phyloP scores from a whole-genome alignment of 495 filamentous ascomycete species.

The Sporormia fimetaria region DNA sequence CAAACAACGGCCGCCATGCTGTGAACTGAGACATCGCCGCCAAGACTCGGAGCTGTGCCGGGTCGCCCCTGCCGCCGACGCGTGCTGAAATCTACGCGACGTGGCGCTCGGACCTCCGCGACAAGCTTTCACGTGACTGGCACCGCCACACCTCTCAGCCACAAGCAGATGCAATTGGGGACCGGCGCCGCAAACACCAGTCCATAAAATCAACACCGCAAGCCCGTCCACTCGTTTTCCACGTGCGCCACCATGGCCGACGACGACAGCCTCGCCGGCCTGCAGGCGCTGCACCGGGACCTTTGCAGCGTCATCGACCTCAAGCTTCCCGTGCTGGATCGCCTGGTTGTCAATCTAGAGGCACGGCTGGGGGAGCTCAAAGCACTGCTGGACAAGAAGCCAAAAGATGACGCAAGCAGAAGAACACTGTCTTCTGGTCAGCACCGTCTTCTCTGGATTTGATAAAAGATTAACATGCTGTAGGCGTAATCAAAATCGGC shows the following conservation, averaged over 20 bases:
- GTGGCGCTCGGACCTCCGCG: too few species aligned
- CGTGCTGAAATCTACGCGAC: too few species aligned
- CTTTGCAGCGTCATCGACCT: constrained; percentile 54
- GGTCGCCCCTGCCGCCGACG: too few species aligned
- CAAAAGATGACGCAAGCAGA: constrained; percentile 57
- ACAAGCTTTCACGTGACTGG: neutral
- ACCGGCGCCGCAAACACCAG: neutral
- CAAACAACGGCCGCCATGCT: too few species aligned
- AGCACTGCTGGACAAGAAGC: constrained; percentile 62
- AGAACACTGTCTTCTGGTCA: constrained; percentile 46
- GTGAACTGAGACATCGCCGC: too few species aligned
- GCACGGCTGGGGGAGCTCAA: constrained; percentile 58
- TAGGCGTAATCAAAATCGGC: constrained; percentile 46
- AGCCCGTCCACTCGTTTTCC: constrained; percentile 2
- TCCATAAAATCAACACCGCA: constrained; percentile 1
- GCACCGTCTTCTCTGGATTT: constrained; percentile 3
- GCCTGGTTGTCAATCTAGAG: constrained; percentile 56
- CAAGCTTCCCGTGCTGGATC: constrained; percentile 49
- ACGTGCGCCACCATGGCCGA: constrained; percentile 48
- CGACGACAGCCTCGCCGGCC: constrained; percentile 49
- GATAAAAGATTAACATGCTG: neutral
- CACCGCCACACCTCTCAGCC: neutral
- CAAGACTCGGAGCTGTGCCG: too few species aligned
- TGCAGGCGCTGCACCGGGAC: constrained; percentile 69
- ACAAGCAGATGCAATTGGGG: neutral